phyloP scores from a whole-genome alignment of 305 asterid genomes.

The Ajuga reptans region DNA sequence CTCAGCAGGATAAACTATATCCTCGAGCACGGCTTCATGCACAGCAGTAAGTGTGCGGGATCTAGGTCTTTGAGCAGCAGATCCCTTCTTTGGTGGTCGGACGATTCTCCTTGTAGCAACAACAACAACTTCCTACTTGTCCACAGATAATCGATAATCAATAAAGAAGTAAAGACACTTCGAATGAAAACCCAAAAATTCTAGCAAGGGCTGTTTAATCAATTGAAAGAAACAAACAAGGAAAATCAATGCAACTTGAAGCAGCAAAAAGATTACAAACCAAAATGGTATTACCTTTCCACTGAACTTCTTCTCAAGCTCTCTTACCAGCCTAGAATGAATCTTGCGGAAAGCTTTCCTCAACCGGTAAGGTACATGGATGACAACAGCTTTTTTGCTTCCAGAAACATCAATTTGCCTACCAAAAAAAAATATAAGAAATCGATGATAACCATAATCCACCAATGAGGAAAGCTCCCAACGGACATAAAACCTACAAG shows the following conservation, averaged over 20 bases:
- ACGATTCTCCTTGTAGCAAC: conserved; percentile 59
- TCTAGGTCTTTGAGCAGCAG: conserved; percentile 59
- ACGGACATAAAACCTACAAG: conserved; percentile 27
- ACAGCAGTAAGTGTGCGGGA: conserved; percentile 63
- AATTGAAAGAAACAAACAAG: neutral
- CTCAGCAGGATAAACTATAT: conserved; percentile 62
- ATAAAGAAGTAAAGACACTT: neutral
- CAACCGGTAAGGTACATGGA: conserved; percentile 69
- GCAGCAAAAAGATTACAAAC: neutral
- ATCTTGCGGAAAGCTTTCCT: conserved; percentile 75
- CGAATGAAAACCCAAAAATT: too few relatives aligned
- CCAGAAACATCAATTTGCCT: conserved; percentile 72
- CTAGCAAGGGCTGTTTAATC: too few relatives aligned
- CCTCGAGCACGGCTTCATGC: conserved; percentile 74
- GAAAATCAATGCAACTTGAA: neutral
- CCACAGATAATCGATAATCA: neutral
- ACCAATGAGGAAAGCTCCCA: neutral
- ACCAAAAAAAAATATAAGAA: conserved; percentile 6
- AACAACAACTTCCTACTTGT: conserved; percentile 49
- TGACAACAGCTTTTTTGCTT: conserved; percentile 64
- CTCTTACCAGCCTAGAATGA: conserved; percentile 66
- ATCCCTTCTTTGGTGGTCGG: conserved; percentile 71
- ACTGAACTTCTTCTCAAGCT: conserved; percentile 79
- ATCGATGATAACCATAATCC: neutral
- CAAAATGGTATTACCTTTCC: conserved; percentile 49